Conservation (phyloP, 2,329 filamentous ascomycete species). For the Alternaria panax region DNA sequence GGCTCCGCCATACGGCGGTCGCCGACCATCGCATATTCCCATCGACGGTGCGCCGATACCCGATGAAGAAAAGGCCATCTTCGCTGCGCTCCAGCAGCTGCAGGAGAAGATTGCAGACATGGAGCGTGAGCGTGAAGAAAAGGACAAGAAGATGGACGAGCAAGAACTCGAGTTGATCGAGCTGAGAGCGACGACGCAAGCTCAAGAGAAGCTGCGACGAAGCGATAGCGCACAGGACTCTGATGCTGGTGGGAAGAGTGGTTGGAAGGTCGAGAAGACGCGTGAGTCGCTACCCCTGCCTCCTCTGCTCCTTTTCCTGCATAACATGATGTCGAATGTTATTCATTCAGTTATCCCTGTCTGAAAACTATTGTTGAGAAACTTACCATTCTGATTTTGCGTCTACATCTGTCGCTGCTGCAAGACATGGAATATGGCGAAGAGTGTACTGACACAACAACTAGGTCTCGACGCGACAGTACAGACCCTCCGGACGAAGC, state of each 20-base stretch:
- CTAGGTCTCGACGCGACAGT: slow-evolving; percentile 67
- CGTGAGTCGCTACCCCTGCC: slow-evolving; percentile 56
- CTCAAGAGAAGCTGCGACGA: slow-evolving; percentile 50
- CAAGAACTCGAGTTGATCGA: slow-evolving; percentile 61
- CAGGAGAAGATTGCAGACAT: slow-evolving; percentile 65
- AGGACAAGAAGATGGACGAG: slow-evolving; percentile 58
- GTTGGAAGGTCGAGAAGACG: slow-evolving; percentile 60
- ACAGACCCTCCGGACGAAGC: slow-evolving; percentile 65
- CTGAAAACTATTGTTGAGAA: slow-evolving; percentile 95
- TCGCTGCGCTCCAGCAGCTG: slow-evolving; percentile 65
- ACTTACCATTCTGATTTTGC: slow-evolving; percentile 79
- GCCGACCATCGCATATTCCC: slow-evolving; percentile 52
- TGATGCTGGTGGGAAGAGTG: slow-evolving; percentile 44
- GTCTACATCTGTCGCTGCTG: not conserved
- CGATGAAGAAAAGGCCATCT: slow-evolving; percentile 68
- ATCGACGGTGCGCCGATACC: slow-evolving; percentile 65
- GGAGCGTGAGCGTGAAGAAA: slow-evolving; percentile 62
- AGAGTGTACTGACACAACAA: slow-evolving; percentile 18
- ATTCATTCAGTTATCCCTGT: slow-evolving; percentile 76
- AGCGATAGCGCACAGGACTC: slow-evolving; percentile 62
- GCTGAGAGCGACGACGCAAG: slow-evolving; percentile 57
- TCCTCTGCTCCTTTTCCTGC: slow-evolving; percentile 17
- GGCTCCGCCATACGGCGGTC: slow-evolving; percentile 49
- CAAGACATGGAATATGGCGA: accelerated
- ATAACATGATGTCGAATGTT: slow-evolving; percentile 71